Base-by-base conservation (phyloP, 306 rosid genomes). In the Hylodesmum podocarpum region DNA sequence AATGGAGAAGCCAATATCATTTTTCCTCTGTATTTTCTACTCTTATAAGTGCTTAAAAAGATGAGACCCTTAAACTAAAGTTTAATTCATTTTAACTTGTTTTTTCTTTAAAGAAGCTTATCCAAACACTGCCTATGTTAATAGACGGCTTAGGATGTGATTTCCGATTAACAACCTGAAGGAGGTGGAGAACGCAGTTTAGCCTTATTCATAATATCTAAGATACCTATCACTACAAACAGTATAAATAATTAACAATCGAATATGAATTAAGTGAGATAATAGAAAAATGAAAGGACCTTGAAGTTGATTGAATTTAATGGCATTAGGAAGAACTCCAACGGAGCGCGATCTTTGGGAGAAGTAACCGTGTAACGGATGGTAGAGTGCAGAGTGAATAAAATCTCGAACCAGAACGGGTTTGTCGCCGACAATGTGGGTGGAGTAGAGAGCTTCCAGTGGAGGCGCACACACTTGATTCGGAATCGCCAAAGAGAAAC, bases 381-480 rank as follows among this genome's bases (percentile, higher is more conserved):
- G 96, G 57, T 94, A 94, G n/a, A 92, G 81, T 41, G 95, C 90
- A 59, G 98, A 94, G 78, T 87, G 97, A 77, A 94, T 85, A 62
- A 94, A 94, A 92, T 94, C 97, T 21, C 98, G 95, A 85, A 94
- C 98, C 13, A 92, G 97, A 88, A 92, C 59, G 34, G 97, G 97
- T 12, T 92, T 81, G 1, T 92, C 97, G 5, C 88, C 93, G 18
- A 90, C 86, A 85, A 92, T 82, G 84, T 85, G 73, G 14, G 97
- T 90, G 66, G 96, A 90, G 89, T 74, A 90, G n/a, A 66, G 78
- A 1, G 86, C 87, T 84, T 68, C 82, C 49, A 72, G 71, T 22
- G 89, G 84, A 76, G 55, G 8, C 9, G 64, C 74, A 62, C 72
- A 75, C 5, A 34, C 76, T 62, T 85, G 89, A 85, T 75, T 63